These are phyloP conservation scores for Suillus variegatus DNA, from an alignment of 768 basidiomycete genomes.

Conservation along the genomic window DNA sequence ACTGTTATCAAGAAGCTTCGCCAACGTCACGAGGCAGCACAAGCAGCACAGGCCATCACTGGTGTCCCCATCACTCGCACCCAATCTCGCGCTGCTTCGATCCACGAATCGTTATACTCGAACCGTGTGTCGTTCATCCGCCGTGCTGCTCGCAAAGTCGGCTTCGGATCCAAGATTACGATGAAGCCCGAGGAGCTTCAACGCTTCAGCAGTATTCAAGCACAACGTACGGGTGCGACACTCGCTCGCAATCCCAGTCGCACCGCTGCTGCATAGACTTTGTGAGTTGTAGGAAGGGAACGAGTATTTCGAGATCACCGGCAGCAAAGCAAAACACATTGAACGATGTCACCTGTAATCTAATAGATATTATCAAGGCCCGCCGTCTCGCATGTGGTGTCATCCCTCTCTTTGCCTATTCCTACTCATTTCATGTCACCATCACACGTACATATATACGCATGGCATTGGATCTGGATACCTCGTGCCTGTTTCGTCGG, in stretches of 20 bases:
- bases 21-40: slow-evolving; percentile 52
- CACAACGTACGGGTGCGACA: slow-evolving; percentile 71
- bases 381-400: slow-evolving; percentile 15
- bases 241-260: slow-evolving; percentile 78
- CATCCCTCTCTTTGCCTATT: slow-evolving; percentile 13
- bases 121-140: slow-evolving; percentile 95
- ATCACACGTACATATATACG: slow-evolving; percentile 13
- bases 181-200: slow-evolving; percentile 86
- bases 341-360: slow-evolving; percentile 14
- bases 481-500: slow-evolving; percentile 7
- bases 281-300: slow-evolving; percentile 1
- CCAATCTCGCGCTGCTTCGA: slow-evolving; percentile 83
- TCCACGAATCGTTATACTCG: slow-evolving; percentile 91
- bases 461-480: slow-evolving; percentile 13
- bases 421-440: slow-evolving; percentile 6
- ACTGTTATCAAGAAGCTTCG: slow-evolving; percentile 88
- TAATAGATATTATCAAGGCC: slow-evolving; percentile 14
- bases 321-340: background rate
- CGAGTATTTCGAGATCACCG: background rate
- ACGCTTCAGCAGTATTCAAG: slow-evolving; percentile 86
- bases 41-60: slow-evolving; percentile 34
- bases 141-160: slow-evolving; percentile 84
- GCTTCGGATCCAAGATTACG: slow-evolving; percentile 77
- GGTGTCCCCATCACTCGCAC: slow-evolving; percentile 80
- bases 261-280: slow-evolving; percentile 46